phyloP scores from a whole-genome alignment of 2,329 filamentous ascomycete genomes.

The Clonostachys chloroleuca region DNA sequence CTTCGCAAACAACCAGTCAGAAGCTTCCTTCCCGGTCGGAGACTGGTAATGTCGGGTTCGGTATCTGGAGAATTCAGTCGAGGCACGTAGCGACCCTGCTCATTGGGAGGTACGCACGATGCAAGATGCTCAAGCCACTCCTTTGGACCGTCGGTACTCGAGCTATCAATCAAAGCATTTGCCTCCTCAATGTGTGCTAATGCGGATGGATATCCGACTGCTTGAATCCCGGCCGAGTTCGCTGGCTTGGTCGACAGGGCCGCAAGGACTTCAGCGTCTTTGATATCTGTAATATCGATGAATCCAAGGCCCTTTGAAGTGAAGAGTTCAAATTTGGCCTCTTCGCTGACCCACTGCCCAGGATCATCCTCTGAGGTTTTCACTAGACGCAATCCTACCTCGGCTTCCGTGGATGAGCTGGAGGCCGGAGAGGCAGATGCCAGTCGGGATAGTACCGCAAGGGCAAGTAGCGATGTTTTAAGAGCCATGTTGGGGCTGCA shows the following conservation, averaged over 20 bases:
- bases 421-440: too few relatives aligned
- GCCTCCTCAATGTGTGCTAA: conserved; percentile 24
- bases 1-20: conserved; percentile 34
- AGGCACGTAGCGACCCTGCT: conserved; percentile 24
- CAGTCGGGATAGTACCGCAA: too few relatives aligned
- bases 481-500: too few relatives aligned
- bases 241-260: conserved; percentile 11
- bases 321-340: conserved; percentile 26
- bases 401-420: too few relatives aligned
- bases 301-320: conserved; percentile 25
- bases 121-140: conserved; percentile 27
- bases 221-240: conserved; percentile 13
- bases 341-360: conserved; percentile 31
- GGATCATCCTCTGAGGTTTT: conserved; percentile 30
- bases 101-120: conserved; percentile 22
- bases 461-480: too few relatives aligned
- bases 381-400: conserved; percentile 19
- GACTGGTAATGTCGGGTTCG: conserved; percentile 36
- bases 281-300: conserved; percentile 33
- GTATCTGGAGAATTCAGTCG: conserved; percentile 21
- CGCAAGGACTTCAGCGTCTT: conserved; percentile 19
- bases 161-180: conserved; percentile 21
- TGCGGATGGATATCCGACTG: conserved; percentile 23
- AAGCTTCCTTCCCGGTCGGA: conserved; percentile 29
- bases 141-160: conserved; percentile 22